Conservation (phyloP, 495 filamentous ascomycete genomes). For the Pseudoneurospora amorphoporcata region DNA sequence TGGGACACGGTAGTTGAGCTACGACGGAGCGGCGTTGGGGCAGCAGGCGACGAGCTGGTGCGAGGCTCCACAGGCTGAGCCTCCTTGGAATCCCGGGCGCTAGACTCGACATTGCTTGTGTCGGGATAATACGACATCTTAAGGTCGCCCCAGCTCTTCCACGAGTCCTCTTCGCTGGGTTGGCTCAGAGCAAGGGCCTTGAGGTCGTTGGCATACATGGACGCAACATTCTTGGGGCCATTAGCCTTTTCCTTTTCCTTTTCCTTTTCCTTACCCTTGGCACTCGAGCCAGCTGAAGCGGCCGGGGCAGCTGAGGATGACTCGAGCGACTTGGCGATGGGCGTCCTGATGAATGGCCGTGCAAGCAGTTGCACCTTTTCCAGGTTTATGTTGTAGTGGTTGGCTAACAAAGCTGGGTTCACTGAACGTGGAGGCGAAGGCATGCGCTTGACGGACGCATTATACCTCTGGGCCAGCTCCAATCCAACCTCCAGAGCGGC, state of each 20-base stretch:
- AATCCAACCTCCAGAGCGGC: conserved; percentile 65
- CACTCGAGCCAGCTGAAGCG: conserved; percentile 20
- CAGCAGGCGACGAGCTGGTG: conserved; percentile 21
- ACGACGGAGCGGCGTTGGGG: conserved; percentile 38
- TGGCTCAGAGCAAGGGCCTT: conserved; percentile 49
- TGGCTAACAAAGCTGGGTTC: conserved; percentile 63
- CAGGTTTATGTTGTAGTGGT: conserved; percentile 90
- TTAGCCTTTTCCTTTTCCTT: conserved; percentile 52
- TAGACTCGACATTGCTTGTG: conserved; percentile 5
- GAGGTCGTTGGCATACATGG: conserved; percentile 68
- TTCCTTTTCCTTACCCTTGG: neutral
- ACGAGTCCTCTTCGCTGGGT: conserved; percentile 30
- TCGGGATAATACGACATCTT: conserved; percentile 38
- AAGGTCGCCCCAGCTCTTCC: conserved; percentile 41
- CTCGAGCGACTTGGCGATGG: conserved; percentile 20
- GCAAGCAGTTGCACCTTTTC: conserved; percentile 78
- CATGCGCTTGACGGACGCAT: conserved; percentile 70
- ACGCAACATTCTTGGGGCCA: conserved; percentile 31
- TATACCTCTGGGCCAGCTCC: conserved; percentile 82
- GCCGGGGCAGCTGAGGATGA: conserved; percentile 1
- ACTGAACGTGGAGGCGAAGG: conserved; percentile 45
- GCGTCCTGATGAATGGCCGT: conserved; percentile 66
- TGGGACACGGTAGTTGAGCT: conserved; percentile 30
- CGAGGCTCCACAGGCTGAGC: conserved; percentile 4
- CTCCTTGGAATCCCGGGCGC: neutral